Conservation (phyloP, 2,329 filamentous ascomycete genomes). For the Botrytis deweyae region DNA sequence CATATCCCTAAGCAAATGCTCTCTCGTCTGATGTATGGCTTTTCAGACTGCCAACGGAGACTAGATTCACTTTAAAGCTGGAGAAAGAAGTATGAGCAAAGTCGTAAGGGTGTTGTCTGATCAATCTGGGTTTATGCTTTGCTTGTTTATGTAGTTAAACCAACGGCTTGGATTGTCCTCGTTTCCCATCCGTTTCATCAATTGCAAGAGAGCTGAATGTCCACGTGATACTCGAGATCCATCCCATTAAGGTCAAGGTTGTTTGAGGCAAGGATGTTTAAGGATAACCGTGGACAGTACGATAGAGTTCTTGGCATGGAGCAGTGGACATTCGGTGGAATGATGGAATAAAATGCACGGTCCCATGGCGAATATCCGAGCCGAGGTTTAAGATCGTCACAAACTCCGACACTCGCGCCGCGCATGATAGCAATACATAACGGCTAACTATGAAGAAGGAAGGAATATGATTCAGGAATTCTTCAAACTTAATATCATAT, state of each 20-base stretch:
- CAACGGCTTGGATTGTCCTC: neutral
- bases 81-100: neutral
- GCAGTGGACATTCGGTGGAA: neutral
- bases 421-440: slow-evolving; percentile 3
- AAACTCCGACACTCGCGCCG: slow-evolving; percentile 5
- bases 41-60: neutral
- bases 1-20: neutral
- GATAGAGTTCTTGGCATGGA: slow-evolving; percentile 10
- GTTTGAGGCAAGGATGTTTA: too few relatives aligned
- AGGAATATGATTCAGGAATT: slow-evolving; percentile 11
- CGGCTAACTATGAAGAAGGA: neutral
- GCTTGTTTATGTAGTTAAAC: neutral
- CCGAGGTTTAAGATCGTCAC: slow-evolving; percentile 18
- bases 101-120: neutral
- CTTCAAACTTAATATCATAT: neutral
- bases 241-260: neutral
- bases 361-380: slow-evolving; percentile 10
- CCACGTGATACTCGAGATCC: slow-evolving; percentile 6
- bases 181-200: neutral
- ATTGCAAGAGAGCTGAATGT: neutral
- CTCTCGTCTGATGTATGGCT: neutral
- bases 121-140: neutral
- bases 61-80: neutral
- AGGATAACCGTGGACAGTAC: neutral
- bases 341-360: neutral